These are phyloP conservation scores for Diaporthe humulicola DNA, from an alignment of 2,329 filamentous ascomycete species.

Conservation along the genomic window DNA sequence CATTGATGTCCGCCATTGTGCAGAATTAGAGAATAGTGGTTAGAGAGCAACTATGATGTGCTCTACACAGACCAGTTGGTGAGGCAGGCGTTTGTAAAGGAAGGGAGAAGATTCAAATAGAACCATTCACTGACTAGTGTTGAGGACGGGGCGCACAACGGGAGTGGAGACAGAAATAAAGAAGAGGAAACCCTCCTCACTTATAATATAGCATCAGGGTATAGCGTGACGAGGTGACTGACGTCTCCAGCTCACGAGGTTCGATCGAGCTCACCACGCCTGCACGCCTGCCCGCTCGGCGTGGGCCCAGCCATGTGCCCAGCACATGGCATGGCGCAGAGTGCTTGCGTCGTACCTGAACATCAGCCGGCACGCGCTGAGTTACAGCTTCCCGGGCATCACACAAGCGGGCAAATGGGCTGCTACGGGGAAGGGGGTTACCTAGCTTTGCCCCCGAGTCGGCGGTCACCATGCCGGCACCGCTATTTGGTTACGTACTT, in stretches of 20 bases:
- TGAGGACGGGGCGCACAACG: neutral
- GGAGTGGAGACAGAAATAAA: neutral
- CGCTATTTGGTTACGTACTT: neutral
- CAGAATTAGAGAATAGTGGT: neutral
- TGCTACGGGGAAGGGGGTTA: neutral
- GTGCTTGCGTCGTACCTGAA: conserved; percentile 17
- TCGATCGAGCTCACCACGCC: neutral
- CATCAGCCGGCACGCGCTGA: conserved; percentile 8
- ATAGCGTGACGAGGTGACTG: conserved; percentile 12
- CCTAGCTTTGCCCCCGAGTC: conserved; percentile 18
- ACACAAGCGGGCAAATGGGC: neutral
- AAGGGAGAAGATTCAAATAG: conserved; percentile 1
- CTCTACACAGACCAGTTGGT: neutral
- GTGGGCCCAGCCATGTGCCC: conserved; percentile 18
- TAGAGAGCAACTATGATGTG: neutral
- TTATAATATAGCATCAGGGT: conserved; percentile 1
- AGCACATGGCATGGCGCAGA: conserved; percentile 15
- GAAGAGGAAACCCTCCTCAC: neutral
- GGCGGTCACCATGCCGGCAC: neutral
- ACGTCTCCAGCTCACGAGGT: neutral
- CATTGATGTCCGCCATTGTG: conserved; percentile 65
- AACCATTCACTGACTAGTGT: conserved; percentile 8
- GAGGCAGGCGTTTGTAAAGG: neutral
- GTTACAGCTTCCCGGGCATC: conserved; percentile 19
- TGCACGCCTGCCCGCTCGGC: neutral